Percentiles rank a stretch among this genome's conserved stretches.
Evolutionary conservation across 2,329 filamentous ascomycete genomes (phyloP).

Genomic region (Orbilia quercus): DNA sequence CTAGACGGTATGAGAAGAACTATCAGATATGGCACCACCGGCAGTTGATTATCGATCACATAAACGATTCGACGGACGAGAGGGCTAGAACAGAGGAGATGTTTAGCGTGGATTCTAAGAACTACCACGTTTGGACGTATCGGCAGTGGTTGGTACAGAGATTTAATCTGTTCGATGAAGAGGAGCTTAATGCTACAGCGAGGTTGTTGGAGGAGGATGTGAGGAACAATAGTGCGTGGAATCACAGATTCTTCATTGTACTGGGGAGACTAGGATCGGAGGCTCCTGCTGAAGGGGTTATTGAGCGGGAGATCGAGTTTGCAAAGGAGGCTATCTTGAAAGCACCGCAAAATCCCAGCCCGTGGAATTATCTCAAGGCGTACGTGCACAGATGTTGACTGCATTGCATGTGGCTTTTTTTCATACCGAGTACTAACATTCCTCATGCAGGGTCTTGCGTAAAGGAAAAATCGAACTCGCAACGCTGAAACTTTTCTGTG

Average conservation of each 20-base stretch:
- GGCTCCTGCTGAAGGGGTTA: conserved; percentile 70
- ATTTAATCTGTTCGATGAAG: conserved; percentile 70
- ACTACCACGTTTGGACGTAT: conserved; percentile 99
- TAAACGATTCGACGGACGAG: conserved; percentile 74
- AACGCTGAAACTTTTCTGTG: conserved; percentile 57
- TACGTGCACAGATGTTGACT: conserved; percentile 36
- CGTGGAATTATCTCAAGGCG: conserved; percentile 89
- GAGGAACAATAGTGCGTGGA: conserved; percentile 97
- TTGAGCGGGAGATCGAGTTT: conserved; percentile 80
- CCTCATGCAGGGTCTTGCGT: conserved; percentile 64
- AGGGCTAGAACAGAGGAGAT: conserved; percentile 80
- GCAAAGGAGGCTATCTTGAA: conserved; percentile 77
- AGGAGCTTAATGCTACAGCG: conserved; percentile 77
- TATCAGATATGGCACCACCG: conserved; percentile 95
- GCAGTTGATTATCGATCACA: conserved; percentile 73
- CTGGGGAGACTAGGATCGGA: conserved; percentile 66
- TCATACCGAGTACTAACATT: conserved; percentile 64
- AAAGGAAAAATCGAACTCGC: conserved; percentile 31
- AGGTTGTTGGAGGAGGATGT: conserved; percentile 80
- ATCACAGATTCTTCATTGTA: conserved; percentile 93
- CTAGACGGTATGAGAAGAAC: conserved; percentile 89
- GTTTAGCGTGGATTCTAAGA: conserved; percentile 88
- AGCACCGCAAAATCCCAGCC: conserved; percentile 91
- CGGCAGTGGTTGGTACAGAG: conserved; percentile 76
- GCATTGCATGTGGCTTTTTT: conserved; percentile 70